These are phyloP conservation scores for Skeletonema tropicum DNA, from an alignment of 108 stramenopile genomes.

Conservation along the genomic window DNA sequence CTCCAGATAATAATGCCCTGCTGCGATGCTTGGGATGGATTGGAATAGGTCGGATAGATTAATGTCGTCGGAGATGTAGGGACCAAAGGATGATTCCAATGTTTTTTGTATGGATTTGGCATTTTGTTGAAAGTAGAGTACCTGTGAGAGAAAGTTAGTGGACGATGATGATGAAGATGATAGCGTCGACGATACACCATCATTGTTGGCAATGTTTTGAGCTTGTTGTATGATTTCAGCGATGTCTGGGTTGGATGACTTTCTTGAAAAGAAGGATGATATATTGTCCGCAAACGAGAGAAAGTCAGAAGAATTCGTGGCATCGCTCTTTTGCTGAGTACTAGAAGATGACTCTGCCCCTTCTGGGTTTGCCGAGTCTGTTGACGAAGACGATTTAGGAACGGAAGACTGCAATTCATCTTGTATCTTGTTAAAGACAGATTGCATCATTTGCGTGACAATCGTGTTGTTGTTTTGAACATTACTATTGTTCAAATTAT, in stretches of 20 bases:
- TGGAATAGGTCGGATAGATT: conserved; percentile 13
- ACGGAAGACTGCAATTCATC: conserved; percentile 19
- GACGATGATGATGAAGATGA: conserved; percentile 4
- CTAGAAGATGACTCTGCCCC: neutral
- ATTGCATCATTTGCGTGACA: conserved; percentile 9
- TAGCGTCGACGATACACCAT: neutral
- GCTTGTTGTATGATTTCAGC: conserved; percentile 38
- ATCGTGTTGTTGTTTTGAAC: neutral
- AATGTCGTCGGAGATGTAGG: conserved; percentile 16
- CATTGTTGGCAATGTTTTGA: conserved; percentile 30
- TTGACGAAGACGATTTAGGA: neutral
- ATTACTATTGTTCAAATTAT: neutral
- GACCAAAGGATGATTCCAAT: conserved; percentile 39
- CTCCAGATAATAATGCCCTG: conserved; percentile 74
- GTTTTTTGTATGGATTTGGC: conserved; percentile 23
- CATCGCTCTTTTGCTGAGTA: conserved; percentile 1
- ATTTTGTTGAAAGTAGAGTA: conserved; percentile 39
- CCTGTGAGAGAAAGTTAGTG: conserved; percentile 26
- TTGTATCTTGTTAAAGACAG: conserved; percentile 6
- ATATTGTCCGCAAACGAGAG: conserved; percentile 28
- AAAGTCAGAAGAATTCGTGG: conserved; percentile 14
- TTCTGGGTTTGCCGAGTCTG: neutral
- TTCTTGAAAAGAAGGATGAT: conserved; percentile 18
- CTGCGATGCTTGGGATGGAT: conserved; percentile 6
- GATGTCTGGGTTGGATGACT: conserved; percentile 30